Conservation (phyloP, 129 eudicot genomes). For the Apium graveolens region DNA sequence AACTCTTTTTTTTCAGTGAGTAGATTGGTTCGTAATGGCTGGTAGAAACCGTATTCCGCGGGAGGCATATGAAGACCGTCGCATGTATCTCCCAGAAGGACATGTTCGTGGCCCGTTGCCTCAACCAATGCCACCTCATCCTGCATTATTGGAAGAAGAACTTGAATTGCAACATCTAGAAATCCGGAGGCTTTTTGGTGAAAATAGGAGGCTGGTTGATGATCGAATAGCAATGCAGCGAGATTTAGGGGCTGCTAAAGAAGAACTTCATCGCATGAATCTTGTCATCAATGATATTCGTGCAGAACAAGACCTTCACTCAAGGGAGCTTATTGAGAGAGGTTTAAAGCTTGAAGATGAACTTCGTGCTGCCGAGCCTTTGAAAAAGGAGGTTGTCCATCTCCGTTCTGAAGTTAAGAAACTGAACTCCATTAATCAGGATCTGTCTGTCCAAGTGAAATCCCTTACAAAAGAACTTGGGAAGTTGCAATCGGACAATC, state of each 20-base stretch:
- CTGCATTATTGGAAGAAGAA: conserved; percentile 82
- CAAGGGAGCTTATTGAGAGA: conserved; percentile 75
- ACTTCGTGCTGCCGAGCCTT: conserved; percentile 72
- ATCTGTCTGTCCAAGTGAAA: conserved; percentile 55
- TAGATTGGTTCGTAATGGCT: conserved; percentile 43
- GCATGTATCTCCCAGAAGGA: conserved; percentile 48
- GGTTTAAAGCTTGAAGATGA: conserved; percentile 78
- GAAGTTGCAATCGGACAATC: conserved; percentile 58
- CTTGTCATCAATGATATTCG: conserved; percentile 52
- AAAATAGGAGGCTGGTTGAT: conserved; percentile 71
- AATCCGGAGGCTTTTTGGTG: conserved; percentile 76
- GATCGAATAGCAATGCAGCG: conserved; percentile 63
- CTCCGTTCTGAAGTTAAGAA: conserved; percentile 72
- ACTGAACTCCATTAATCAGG: conserved; percentile 49
- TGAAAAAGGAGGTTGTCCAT: conserved; percentile 52
- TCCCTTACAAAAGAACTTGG: conserved; percentile 49
- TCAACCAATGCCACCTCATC: conserved; percentile 64
- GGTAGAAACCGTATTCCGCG: conserved; percentile 70
- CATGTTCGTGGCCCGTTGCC: conserved; percentile 49
- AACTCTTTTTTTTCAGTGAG: not conserved
- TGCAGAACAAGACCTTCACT: conserved; percentile 58
- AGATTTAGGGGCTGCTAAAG: conserved; percentile 65
- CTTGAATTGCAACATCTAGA: conserved; percentile 73
- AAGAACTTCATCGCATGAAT: conserved; percentile 69
- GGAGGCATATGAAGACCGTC: conserved; percentile 55